Evolutionary conservation across 2,329 filamentous ascomycete genomes (phyloP), one percentile per base, ranked within the genome.

Genomic region (Epichloe sibirici): DNA sequence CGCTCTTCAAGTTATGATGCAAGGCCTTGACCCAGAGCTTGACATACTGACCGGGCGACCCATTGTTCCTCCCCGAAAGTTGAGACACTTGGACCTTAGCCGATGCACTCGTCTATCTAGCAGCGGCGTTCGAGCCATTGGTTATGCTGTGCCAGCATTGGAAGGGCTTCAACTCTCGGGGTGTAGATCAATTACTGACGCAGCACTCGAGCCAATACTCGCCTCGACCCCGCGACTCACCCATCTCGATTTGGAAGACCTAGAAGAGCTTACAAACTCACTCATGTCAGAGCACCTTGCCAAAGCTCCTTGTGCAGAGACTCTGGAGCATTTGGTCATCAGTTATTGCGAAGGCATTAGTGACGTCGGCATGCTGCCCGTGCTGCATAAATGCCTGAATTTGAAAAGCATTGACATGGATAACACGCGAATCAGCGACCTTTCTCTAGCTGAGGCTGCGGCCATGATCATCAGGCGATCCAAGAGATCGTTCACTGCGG

Each of bases 291-390:
- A 89, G 52, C 81, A 86, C 56, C 74, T 98, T 7, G 83, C 89
- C 47, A 85, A 81, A 59, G 79, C 88, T 0, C 85, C 88, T 0
- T 95, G 88, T 63, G 85, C 85, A 0, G 68, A 76, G 1, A 74
- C 71, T 23, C 74, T 98, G 6, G 77, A 86, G 58, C 90, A 96
- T 63, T 76, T 97, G 5, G 90, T 88, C 51, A 78, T 97, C 59
- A 91, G 88, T 61, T 95, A 90, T 66, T 98, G 93, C 65, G 91
- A 95, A 65, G 82, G 79, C 52, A 69, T 98, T 2, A 83, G 89
- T 25, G 93, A 97, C 63, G 71, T 75, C 0, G 91, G 91, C 52
- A 86, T 96, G 79, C 74, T 95, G 0, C 86, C 87, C 0, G 73
- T 96, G 2, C 74, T 97, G 59, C 88, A 89, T 62, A 78, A 76